A percentile compares a stretch with the other conserved stretches of the same genome.
Evolutionary conservation across 2,329 filamentous ascomycete genomes (phyloP).

Genomic region (Alternaria arborescens): DNA sequence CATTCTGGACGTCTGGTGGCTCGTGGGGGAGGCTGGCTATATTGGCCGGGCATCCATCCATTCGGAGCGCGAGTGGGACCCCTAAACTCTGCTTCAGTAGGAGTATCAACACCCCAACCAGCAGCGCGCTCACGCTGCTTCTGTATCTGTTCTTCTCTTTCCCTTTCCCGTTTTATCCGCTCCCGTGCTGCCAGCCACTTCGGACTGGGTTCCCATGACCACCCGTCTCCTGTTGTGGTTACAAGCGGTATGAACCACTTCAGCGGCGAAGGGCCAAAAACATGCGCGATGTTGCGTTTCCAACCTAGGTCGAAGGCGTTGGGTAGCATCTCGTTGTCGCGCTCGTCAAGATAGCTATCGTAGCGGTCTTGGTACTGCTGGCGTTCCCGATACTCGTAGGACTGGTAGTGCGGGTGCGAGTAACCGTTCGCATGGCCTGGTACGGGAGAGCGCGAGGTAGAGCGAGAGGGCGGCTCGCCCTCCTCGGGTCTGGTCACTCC

Average conservation of each 20-base stretch:
- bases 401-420: slow-evolving; percentile 55
- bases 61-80: slow-evolving; percentile 37
- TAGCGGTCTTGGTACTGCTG: slow-evolving; percentile 73
- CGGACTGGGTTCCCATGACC: slow-evolving; percentile 87
- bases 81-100: slow-evolving; percentile 49
- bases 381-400: slow-evolving; percentile 65
- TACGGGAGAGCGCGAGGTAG: slow-evolving; percentile 49
- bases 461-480: slow-evolving; percentile 69
- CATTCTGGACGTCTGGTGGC: slow-evolving; percentile 44
- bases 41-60: slow-evolving; percentile 42
- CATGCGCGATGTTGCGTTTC: slow-evolving; percentile 77
- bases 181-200: slow-evolving; percentile 79
- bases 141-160: slow-evolving; percentile 59
- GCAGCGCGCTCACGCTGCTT: slow-evolving; percentile 70
- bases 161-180: slow-evolving; percentile 58
- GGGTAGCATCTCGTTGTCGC: slow-evolving; percentile 85
- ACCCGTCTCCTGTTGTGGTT: slow-evolving; percentile 91
- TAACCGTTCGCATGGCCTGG: slow-evolving; percentile 46
- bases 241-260: slow-evolving; percentile 83
- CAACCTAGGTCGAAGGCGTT: slow-evolving; percentile 93
- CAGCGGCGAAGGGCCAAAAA: slow-evolving; percentile 77
- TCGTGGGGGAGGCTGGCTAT: slow-evolving; percentile 38
- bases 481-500: slow-evolving; percentile 83
- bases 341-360: slow-evolving; percentile 84
- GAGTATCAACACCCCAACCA: slow-evolving; percentile 67